Conservation (phyloP, 371 early-diverging fungal genomes). For the Sporodiniella umbellata region DNA sequence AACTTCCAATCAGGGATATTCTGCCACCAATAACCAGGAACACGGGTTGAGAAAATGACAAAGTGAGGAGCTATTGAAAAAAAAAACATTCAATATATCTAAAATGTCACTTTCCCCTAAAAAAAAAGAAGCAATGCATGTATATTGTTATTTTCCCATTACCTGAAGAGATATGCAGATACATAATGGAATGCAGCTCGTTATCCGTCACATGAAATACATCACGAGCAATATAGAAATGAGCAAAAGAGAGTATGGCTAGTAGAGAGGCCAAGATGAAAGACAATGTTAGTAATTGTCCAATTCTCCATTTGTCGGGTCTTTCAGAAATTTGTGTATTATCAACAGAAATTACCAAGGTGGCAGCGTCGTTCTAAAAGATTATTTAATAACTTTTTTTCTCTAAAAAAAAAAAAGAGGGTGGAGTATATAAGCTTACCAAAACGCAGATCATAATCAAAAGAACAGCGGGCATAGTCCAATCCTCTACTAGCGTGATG, state of each 20-base stretch:
- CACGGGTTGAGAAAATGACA: constrained; percentile 92
- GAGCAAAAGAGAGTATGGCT: constrained; percentile 76
- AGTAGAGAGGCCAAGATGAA: constrained; percentile 70
- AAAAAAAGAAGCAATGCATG: too few relatives aligned
- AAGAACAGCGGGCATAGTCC: constrained; percentile 79
- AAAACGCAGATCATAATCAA: constrained; percentile 84
- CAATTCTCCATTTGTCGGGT: constrained; percentile 93
- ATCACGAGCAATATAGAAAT: constrained; percentile 74
- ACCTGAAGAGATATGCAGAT: constrained; percentile 82
- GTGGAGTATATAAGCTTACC: constrained; percentile 18
- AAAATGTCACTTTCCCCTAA: not conserved
- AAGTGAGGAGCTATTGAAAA: constrained; percentile 82
- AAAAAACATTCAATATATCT: not conserved
- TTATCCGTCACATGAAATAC: constrained; percentile 49
- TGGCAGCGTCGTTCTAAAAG: constrained; percentile 81
- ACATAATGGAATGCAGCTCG: constrained; percentile 79
- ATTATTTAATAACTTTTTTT: too few relatives aligned
- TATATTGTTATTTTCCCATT: constrained; percentile 1
- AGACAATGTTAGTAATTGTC: constrained; percentile 81
- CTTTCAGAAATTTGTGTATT: constrained; percentile 81
- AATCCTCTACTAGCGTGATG: constrained; percentile 74
- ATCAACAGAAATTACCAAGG: constrained; percentile 89
- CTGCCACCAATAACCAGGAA: constrained; percentile 85
- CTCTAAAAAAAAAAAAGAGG: not conserved
- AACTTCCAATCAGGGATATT: constrained; percentile 79